phyloP scores from a whole-genome alignment of 2,329 filamentous ascomycete genomes.

The Colletotrichum sp. region DNA sequence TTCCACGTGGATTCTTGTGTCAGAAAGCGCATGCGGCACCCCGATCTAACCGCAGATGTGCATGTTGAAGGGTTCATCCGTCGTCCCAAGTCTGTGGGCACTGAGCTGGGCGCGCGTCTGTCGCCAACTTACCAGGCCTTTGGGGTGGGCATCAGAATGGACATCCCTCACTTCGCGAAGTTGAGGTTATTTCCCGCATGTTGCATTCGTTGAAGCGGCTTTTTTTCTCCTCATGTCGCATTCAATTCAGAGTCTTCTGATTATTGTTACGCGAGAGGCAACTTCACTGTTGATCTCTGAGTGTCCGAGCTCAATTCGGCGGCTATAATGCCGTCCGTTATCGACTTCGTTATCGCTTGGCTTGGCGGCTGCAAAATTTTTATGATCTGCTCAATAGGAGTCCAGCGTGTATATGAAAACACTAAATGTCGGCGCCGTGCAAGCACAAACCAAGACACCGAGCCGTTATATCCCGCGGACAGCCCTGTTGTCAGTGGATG shows the following conservation, averaged over 20 bases:
- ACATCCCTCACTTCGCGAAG: neutral
- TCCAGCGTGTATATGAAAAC: neutral
- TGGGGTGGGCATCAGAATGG: neutral
- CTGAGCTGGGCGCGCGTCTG: conserved; percentile 2
- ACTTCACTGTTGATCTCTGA: neutral
- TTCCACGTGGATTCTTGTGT: conserved; percentile 15
- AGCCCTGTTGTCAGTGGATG: neutral
- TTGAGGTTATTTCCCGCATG: neutral
- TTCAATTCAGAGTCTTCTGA: neutral
- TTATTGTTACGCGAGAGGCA: neutral
- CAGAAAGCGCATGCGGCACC: neutral
- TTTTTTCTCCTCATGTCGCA: neutral
- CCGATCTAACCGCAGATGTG: neutral
- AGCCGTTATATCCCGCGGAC: neutral
- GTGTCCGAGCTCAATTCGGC: neutral
- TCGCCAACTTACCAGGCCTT: conserved; percentile 11
- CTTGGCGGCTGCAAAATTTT: neutral
- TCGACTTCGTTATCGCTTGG: neutral
- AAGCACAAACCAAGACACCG: neutral
- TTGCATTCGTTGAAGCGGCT: neutral
- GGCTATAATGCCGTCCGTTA: neutral
- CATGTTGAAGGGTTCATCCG: neutral
- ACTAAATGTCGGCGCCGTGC: neutral
- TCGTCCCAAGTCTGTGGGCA: neutral
- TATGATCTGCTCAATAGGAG: neutral